Evolutionary conservation across 1,284 basidiomycete genomes (phyloP).

Genomic region (Meira nashicola): DNA sequence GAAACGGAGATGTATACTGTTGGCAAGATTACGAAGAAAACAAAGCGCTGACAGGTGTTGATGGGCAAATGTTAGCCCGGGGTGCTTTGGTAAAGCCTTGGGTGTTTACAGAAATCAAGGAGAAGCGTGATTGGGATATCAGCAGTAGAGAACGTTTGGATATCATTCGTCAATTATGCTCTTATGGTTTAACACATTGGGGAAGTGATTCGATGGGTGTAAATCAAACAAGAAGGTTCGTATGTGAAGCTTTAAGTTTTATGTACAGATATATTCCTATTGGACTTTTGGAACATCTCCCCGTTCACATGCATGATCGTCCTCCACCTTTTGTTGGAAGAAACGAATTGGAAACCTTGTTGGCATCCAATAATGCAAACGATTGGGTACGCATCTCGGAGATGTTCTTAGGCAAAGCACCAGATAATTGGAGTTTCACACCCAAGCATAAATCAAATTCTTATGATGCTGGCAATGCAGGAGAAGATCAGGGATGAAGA

Average conservation of each 20-base stretch:
- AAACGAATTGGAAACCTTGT: slow-evolving; percentile 72
- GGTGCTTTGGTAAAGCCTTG: slow-evolving; percentile 83
- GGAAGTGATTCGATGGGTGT: slow-evolving; percentile 62
- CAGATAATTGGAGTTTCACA: slow-evolving; percentile 61
- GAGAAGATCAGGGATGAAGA: slow-evolving; percentile 26
- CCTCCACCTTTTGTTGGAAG: slow-evolving; percentile 79
- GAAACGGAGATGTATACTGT: slow-evolving; percentile 90
- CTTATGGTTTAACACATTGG: slow-evolving; percentile 48
- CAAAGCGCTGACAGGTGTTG: slow-evolving; percentile 72
- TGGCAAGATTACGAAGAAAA: slow-evolving; percentile 76
- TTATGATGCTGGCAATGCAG: slow-evolving; percentile 18
- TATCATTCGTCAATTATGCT: slow-evolving; percentile 60
- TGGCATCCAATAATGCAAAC: slow-evolving; percentile 72
- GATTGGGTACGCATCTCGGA: slow-evolving; percentile 95
- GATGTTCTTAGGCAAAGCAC: slow-evolving; percentile 78
- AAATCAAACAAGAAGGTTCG: slow-evolving; percentile 85
- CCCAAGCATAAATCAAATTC: slow-evolving; percentile 51
- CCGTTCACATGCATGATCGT: slow-evolving; percentile 79
- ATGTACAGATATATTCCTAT: slow-evolving; percentile 91
- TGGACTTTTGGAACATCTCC: slow-evolving; percentile 80
- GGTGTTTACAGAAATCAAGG: slow-evolving; percentile 86
- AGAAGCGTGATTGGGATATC: slow-evolving; percentile 78
- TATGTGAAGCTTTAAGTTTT: slow-evolving; percentile 84
- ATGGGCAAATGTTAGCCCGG: slow-evolving; percentile 90
- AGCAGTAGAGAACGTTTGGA: slow-evolving; percentile 83